Evolutionary conservation across 2,329 filamentous ascomycete species (phyloP).

Genomic region (Calonectria pauciramosa): DNA sequence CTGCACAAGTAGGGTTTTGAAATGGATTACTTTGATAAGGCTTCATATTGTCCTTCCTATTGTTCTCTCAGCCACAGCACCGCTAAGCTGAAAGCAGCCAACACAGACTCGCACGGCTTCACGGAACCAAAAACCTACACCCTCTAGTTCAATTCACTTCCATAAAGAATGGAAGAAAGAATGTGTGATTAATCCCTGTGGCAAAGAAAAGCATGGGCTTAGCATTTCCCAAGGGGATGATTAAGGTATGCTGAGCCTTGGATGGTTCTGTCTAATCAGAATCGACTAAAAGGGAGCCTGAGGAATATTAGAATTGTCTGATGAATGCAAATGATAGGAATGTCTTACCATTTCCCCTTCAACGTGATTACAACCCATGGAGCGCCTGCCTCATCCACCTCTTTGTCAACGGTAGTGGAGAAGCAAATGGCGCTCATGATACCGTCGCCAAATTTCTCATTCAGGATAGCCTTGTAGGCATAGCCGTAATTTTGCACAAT

Average conservation of each 20-base stretch:
- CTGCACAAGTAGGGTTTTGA: conserved; percentile 22
- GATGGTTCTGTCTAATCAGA: conserved; percentile 31
- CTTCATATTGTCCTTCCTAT: conserved; percentile 50
- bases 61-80: conserved; percentile 32
- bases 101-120: not conserved
- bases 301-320: conserved; percentile 11
- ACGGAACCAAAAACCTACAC: not conserved
- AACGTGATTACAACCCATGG: conserved; percentile 89
- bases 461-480: conserved; percentile 93
- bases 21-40: conserved; percentile 33
- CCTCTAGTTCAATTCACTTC: not conserved
- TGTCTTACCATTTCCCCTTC: conserved; percentile 82
- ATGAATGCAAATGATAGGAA: not conserved
- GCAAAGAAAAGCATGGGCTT: not conserved
- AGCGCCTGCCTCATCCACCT: conserved; percentile 85
- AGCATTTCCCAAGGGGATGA: not conserved
- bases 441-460: conserved; percentile 94
- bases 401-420: conserved; percentile 92
- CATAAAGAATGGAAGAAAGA: not conserved
- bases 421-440: conserved; percentile 98
- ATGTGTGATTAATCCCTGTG: not conserved
- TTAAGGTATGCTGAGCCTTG: not conserved
- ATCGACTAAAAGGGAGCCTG: conserved; percentile 52
- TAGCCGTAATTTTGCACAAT: conserved; percentile 98
- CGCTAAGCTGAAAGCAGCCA: not conserved